These are phyloP conservation scores for Solanum chmielewskii DNA, from an alignment of 257 asterid species.

Conservation along the genomic window DNA sequence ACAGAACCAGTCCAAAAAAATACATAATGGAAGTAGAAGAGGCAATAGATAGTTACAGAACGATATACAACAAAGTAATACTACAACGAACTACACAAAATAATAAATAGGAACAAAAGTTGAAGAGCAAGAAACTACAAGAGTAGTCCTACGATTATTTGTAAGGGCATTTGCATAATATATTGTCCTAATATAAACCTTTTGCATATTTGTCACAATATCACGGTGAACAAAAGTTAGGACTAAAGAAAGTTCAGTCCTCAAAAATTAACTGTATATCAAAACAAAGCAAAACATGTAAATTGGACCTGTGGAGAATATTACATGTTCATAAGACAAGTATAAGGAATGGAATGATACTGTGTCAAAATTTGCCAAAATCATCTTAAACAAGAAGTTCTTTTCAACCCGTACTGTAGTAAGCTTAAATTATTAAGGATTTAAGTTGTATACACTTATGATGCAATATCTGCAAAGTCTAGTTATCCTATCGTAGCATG, in stretches of 20 bases:
- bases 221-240: neutral
- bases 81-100: neutral
- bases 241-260: neutral
- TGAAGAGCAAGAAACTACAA: neutral
- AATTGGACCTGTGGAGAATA: neutral
- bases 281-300: neutral
- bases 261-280: neutral
- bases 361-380: neutral
- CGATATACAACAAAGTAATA: neutral
- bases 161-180: neutral
- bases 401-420: neutral
- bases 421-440: neutral
- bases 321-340: neutral
- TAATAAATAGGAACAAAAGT: neutral
- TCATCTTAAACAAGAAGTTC: neutral
- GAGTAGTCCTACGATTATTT: neutral
- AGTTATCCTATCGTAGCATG: neutral
- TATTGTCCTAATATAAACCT: neutral
- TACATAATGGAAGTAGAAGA: neutral
- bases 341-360: neutral
- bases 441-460: neutral
- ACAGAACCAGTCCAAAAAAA: neutral
- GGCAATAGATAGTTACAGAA: neutral
- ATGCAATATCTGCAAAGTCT: neutral
- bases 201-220: neutral